Conservation (phyloP, 257 asterid species). For the Fraxinus pennsylvanica region DNA sequence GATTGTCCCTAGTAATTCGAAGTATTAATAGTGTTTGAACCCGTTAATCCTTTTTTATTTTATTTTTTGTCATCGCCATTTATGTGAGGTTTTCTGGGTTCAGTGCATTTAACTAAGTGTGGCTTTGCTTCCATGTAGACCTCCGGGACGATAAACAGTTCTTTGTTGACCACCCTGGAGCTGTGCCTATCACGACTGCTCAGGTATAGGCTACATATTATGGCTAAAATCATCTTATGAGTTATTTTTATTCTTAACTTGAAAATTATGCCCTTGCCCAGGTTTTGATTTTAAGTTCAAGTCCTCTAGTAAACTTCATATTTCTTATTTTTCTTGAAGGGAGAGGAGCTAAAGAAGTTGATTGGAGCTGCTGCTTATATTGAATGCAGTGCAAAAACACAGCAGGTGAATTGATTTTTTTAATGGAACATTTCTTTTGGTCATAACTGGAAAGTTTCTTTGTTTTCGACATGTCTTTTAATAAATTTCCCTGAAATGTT, state of each 20-base stretch:
- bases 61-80: neutral
- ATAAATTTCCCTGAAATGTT: slow-evolving; percentile 5
- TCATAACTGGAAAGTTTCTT: neutral
- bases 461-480: neutral
- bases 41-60: neutral
- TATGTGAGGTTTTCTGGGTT: neutral
- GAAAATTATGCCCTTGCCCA: neutral
- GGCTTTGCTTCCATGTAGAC: slow-evolving; percentile 44
- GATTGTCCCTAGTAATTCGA: neutral
- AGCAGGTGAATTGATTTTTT: slow-evolving; percentile 46
- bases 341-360: slow-evolving; percentile 76
- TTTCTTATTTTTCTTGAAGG: slow-evolving; percentile 43
- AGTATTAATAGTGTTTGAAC: neutral
- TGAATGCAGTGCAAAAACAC: slow-evolving; percentile 86
- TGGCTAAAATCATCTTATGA: neutral
- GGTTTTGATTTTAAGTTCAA: no score
- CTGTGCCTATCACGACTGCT: slow-evolving; percentile 58
- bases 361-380: slow-evolving; percentile 77
- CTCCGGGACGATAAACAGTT: slow-evolving; percentile 79
- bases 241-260: neutral
- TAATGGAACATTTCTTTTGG: neutral
- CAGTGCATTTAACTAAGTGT: neutral
- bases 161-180: slow-evolving; percentile 73
- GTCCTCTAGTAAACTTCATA: slow-evolving; percentile 14
- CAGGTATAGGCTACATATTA: slow-evolving; percentile 41